Percentiles rank a stretch among this genome's conserved stretches.
Evolutionary conservation across 1,139 yeast genomes (phyloP).

Genomic region (Protomyces pachydermus): DNA sequence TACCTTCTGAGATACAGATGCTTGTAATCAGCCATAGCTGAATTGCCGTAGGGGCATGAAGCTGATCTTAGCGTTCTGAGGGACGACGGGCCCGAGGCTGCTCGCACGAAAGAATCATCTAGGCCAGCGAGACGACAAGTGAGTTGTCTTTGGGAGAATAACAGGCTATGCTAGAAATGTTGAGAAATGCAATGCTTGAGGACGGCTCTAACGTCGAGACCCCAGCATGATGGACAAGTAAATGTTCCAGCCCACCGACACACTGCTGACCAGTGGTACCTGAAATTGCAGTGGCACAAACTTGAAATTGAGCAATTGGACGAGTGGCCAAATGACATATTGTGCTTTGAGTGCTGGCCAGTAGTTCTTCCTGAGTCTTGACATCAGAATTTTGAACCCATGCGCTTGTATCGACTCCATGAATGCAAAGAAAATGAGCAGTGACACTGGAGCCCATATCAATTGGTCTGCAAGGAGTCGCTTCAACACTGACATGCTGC

Average conservation of each 20-base stretch:
- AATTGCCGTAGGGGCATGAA: no score
- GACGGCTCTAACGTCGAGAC: background rate
- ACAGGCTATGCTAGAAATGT: background rate
- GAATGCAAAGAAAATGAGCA: conserved; percentile 61
- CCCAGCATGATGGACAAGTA: conserved; percentile 19
- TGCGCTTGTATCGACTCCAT: conserved; percentile 62
- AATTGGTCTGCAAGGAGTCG: conserved; percentile 52
- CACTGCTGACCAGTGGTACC: conserved; percentile 23
- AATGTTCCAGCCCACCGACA: conserved; percentile 23
- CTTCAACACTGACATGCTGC: conserved; percentile 17
- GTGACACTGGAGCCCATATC: conserved; percentile 65
- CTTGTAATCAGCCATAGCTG: no score
- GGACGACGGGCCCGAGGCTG: no score
- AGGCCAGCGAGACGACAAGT: background rate
- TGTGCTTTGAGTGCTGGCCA: conserved; percentile 39
- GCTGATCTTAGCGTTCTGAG: no score
- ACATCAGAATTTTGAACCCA: conserved; percentile 35
- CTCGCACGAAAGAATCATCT: background rate
- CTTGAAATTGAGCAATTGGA: conserved; percentile 66
- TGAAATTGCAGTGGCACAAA: conserved; percentile 27
- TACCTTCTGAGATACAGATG: background rate
- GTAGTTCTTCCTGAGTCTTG: conserved; percentile 27
- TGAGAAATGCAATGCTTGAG: background rate
- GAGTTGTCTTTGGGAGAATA: background rate
- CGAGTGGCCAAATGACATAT: conserved; percentile 84